These are phyloP conservation scores for Amaranthus tricolor DNA, from an alignment of 179 eudicot species.

Conservation along the genomic window DNA sequence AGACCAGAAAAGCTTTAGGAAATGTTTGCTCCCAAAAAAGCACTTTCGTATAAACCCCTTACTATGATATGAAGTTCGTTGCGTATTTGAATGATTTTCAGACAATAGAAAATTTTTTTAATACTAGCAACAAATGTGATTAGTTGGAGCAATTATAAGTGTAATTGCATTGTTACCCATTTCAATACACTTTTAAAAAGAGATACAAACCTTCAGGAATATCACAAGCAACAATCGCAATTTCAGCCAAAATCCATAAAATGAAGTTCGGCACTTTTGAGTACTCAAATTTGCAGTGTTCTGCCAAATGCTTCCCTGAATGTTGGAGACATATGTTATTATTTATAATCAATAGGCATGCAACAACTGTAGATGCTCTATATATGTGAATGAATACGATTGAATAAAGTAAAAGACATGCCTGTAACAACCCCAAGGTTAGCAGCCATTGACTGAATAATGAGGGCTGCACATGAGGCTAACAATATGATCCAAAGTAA, in stretches of 20 bases:
- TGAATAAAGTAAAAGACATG: conserved; percentile 19
- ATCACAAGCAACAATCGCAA: conserved; percentile 86
- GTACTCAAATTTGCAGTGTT: conserved; percentile 86
- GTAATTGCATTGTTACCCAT: no score
- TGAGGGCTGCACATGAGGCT: conserved; percentile 91
- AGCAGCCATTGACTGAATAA: conserved; percentile 90
- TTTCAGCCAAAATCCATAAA: conserved; percentile 92
- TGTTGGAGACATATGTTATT: conserved; percentile 8
- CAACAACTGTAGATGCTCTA: conserved; percentile 2
- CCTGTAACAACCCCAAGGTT: conserved; percentile 98
- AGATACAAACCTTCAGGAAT: conserved; percentile 84
- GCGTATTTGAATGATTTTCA: no score
- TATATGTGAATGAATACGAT: not conserved
- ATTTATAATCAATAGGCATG: not conserved
- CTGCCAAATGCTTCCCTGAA: conserved; percentile 94
- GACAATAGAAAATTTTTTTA: no score
- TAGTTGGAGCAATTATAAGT: no score
- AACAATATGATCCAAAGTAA: conserved; percentile 91
- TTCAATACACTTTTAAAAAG: not conserved
- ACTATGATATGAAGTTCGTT: no score
- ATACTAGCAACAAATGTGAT: no score
- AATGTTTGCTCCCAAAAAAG: no score
- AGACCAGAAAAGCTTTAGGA: no score
- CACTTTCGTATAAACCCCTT: no score
- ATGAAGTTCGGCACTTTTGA: conserved; percentile 78